These are phyloP conservation scores for Macrophomina tecta DNA, from an alignment of 2,329 filamentous ascomycete genomes.

Conservation along the genomic window DNA sequence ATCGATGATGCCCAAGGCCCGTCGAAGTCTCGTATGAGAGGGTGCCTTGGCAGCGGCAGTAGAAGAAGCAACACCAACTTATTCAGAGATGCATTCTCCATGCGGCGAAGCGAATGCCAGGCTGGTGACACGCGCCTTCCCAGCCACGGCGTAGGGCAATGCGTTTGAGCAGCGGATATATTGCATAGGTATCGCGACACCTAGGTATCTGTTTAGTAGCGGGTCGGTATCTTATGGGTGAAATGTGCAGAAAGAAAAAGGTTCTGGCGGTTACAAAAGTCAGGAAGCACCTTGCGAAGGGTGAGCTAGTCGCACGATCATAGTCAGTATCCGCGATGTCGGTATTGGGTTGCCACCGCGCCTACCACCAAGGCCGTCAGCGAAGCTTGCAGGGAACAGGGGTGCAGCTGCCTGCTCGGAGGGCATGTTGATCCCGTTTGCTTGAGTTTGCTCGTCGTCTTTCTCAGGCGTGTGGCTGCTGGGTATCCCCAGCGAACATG, in stretches of 20 bases:
- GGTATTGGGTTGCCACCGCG: not conserved
- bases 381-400: not conserved
- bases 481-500: not conserved
- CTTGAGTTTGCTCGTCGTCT: not conserved
- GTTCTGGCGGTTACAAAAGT: not conserved
- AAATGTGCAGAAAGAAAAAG: not conserved
- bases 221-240: not conserved
- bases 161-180: not conserved
- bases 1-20: not conserved
- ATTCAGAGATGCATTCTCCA: not conserved
- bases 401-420: not conserved
- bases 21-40: not conserved
- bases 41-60: not conserved
- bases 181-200: not conserved
- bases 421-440: not conserved
- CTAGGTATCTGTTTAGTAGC: not conserved
- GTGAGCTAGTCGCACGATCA: not conserved
- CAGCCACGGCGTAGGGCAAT: not conserved
- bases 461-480: not conserved
- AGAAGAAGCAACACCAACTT: not conserved
- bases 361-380: not conserved
- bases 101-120: not conserved
- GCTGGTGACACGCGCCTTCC: not conserved
- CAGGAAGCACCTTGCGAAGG: not conserved
- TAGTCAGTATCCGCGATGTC: not conserved